A percentile compares a stretch with the other conserved stretches of the same genome.
phyloP scores from a whole-genome alignment of 192 early-diverging fungal genomes.

The Gigaspora rosea region DNA sequence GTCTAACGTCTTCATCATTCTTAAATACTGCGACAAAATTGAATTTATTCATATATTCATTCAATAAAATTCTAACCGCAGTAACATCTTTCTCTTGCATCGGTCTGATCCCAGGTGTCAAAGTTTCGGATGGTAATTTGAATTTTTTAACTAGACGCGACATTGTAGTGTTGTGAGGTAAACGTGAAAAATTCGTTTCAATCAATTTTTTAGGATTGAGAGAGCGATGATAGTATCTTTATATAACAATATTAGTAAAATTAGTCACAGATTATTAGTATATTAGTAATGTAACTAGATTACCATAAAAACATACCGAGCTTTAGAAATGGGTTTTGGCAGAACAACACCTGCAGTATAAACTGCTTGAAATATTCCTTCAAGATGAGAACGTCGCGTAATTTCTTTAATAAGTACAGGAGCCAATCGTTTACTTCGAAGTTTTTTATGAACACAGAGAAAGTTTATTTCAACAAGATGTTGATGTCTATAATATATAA shows the following conservation, averaged over 20 bases:
- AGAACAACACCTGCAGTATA: slow-evolving; percentile 93
- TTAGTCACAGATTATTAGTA: background rate
- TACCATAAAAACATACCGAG: slow-evolving; percentile 41
- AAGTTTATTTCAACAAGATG: slow-evolving; percentile 97
- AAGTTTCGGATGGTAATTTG: slow-evolving; percentile 65
- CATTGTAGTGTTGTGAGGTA: slow-evolving; percentile 72
- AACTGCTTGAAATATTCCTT: slow-evolving; percentile 96
- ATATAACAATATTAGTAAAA: slow-evolving; percentile 1
- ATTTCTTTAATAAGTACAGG: slow-evolving; percentile 98
- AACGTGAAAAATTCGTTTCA: slow-evolving; percentile 89
- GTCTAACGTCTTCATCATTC: slow-evolving; percentile 82
- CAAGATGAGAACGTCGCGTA: slow-evolving; percentile 86
- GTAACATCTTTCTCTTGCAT: slow-evolving; percentile 82
- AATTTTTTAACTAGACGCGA: slow-evolving; percentile 69
- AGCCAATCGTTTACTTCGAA: slow-evolving; percentile 91
- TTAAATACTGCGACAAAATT: slow-evolving; percentile 73
- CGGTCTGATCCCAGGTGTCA: slow-evolving; percentile 69
- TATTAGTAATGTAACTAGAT: background rate
- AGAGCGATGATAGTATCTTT: slow-evolving; percentile 90
- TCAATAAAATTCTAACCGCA: slow-evolving; percentile 71
- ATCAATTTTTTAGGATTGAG: slow-evolving; percentile 94
- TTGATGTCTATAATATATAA: slow-evolving; percentile 44
- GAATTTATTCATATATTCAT: slow-evolving; percentile 68
- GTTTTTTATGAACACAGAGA: slow-evolving; percentile 93
- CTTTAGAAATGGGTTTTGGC: slow-evolving; percentile 85